Evolutionary conservation across 2,329 filamentous ascomycete species (phyloP).

Genomic region (Phoma herbarum): DNA sequence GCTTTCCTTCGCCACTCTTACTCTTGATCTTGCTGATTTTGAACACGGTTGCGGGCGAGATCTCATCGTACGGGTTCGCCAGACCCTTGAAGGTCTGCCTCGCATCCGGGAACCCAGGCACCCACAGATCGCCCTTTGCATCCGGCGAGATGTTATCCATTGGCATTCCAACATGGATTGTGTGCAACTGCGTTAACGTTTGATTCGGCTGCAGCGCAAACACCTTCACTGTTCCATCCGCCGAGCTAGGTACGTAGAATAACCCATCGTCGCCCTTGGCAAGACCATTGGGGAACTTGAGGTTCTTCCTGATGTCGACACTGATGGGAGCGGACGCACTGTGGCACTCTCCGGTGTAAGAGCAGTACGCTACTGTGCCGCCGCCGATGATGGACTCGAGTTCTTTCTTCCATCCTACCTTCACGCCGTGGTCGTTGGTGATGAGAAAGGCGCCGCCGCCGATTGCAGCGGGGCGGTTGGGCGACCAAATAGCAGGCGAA

Average conservation of each 20-base stretch:
- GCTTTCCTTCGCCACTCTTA: background rate
- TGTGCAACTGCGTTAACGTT: conserved; percentile 33
- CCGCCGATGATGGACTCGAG: conserved; percentile 41
- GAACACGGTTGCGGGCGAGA: conserved; percentile 31
- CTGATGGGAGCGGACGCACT: conserved; percentile 15
- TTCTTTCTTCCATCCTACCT: conserved; percentile 33
- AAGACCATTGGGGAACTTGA: conserved; percentile 45
- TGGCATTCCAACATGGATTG: conserved; percentile 35
- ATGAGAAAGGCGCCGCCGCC: conserved; percentile 33
- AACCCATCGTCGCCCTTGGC: conserved; percentile 34
- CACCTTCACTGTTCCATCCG: conserved; percentile 37
- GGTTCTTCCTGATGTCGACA: conserved; percentile 26
- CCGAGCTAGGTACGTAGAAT: conserved; percentile 40
- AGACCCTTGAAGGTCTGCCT: conserved; percentile 21
- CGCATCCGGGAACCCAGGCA: conserved; percentile 32
- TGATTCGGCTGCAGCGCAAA: conserved; percentile 29
- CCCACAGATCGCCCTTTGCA: conserved; percentile 38
- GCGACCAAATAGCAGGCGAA: conserved; percentile 30
- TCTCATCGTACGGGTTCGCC: conserved; percentile 26
- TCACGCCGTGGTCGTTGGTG: conserved; percentile 41
- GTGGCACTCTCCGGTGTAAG: conserved; percentile 29
- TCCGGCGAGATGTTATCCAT: conserved; percentile 42
- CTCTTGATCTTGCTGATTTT: conserved; percentile 30
- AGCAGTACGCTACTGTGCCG: conserved; percentile 40
- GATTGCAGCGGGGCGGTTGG: conserved; percentile 38